phyloP scores from a whole-genome alignment of 306 rosid genomes.

The Trifolium repens region DNA sequence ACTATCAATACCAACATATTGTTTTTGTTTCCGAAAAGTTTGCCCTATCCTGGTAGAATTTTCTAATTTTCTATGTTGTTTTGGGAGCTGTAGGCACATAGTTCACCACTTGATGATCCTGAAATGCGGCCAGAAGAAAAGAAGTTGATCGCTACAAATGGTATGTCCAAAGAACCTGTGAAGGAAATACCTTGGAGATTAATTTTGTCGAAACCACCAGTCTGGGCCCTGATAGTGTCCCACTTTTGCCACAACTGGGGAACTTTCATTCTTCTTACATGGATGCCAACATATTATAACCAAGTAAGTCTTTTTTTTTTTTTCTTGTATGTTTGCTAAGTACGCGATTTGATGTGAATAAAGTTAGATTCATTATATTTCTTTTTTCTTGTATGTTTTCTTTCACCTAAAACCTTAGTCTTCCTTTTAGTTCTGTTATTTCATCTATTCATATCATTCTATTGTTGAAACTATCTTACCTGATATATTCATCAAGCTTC shows the following conservation, averaged over 20 bases:
- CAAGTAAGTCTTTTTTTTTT: slow-evolving; percentile 63
- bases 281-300: slow-evolving; percentile 99
- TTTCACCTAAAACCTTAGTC: background rate
- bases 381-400: too few relatives aligned
- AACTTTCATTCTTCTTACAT: slow-evolving; percentile 96
- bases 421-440: background rate
- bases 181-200: slow-evolving; percentile 87
- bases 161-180: slow-evolving; percentile 79
- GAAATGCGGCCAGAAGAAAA: slow-evolving; percentile 78
- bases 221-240: slow-evolving; percentile 92
- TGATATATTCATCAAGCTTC: slow-evolving; percentile 15
- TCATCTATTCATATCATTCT: background rate
- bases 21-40: slow-evolving; percentile 7
- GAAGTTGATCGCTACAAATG: slow-evolving; percentile 66
- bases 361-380: slow-evolving; percentile 9
- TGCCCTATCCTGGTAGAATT: background rate
- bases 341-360: background rate
- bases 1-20: background rate
- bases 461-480: background rate
- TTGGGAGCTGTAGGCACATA: slow-evolving; percentile 66
- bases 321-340: background rate
- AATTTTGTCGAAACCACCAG: slow-evolving; percentile 92
- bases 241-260: slow-evolving; percentile 99
- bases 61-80: slow-evolving; percentile 34
- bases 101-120: slow-evolving; percentile 97